These are phyloP conservation scores for Naganishia kalamii DNA, from an alignment of 768 basidiomycete genomes.

Conservation along the genomic window DNA sequence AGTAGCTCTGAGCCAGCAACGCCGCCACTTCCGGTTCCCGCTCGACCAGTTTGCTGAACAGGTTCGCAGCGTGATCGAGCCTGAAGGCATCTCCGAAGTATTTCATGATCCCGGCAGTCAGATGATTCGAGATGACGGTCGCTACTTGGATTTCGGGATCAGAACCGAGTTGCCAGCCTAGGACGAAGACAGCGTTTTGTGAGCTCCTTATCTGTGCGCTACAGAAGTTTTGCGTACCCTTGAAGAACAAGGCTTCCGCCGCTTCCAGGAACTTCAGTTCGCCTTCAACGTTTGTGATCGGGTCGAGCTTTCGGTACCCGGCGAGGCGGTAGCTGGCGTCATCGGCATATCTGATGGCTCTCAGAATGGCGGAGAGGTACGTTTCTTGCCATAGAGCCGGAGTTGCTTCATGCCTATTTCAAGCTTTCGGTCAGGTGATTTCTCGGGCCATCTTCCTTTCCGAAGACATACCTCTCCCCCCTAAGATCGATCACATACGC, in stretches of 20 bases:
- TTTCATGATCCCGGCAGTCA: conserved; percentile 89
- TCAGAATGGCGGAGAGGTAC: conserved; percentile 83
- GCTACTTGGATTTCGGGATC: conserved; percentile 99
- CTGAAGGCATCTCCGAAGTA: conserved; percentile 91
- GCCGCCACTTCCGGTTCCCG: conserved; percentile 84
- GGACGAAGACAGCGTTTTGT: background rate
- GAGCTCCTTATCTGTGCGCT: background rate
- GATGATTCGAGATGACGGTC: conserved; percentile 89
- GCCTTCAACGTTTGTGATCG: conserved; percentile 79
- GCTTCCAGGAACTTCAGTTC: conserved; percentile 86
- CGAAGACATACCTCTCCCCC: conserved; percentile 70
- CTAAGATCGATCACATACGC: conserved; percentile 90
- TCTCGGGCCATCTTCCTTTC: background rate
- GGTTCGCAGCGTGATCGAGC: conserved; percentile 77
- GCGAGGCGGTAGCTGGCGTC: conserved; percentile 86
- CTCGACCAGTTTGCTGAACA: conserved; percentile 84
- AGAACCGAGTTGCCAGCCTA: conserved; percentile 97
- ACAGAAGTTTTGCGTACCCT: conserved; percentile 53
- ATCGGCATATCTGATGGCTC: conserved; percentile 91
- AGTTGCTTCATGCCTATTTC: conserved; percentile 73
- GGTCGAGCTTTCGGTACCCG: conserved; percentile 90
- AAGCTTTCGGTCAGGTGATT: too few species aligned
- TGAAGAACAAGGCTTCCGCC: conserved; percentile 78
- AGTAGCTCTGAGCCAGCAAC: conserved; percentile 77
- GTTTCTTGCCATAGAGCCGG: conserved; percentile 95